Evolutionary conservation across 2,329 filamentous ascomycete genomes (phyloP).

Genomic region (Alternaria arborescens): DNA sequence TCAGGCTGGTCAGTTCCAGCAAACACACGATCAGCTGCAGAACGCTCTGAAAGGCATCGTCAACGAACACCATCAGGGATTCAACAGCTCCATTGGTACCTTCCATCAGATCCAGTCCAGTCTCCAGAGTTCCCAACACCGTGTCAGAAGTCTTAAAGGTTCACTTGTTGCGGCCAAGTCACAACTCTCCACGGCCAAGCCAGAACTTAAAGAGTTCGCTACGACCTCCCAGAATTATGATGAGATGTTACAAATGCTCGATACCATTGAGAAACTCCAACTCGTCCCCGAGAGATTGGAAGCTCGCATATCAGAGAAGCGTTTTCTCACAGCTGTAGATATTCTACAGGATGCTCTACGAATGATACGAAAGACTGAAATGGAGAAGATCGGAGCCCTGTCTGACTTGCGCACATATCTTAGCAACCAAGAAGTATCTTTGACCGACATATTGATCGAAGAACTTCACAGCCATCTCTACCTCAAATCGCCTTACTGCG

Average conservation of each 20-base stretch:
- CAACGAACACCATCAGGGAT: constrained; percentile 97
- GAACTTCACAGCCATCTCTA: constrained; percentile 97
- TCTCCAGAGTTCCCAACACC: constrained; percentile 86
- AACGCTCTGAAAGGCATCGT: constrained; percentile 92
- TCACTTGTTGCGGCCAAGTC: constrained; percentile 82
- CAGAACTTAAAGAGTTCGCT: constrained; percentile 89
- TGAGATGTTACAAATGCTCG: constrained; percentile 82
- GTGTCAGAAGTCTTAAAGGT: constrained; percentile 82
- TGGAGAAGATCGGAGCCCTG: constrained; percentile 90
- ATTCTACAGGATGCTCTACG: constrained; percentile 87
- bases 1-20: constrained; percentile 84
- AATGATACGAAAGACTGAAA: constrained; percentile 83
- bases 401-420: constrained; percentile 87
- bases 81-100: constrained; percentile 98
- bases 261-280: constrained; percentile 86
- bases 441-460: constrained; percentile 96
- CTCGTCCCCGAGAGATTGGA: constrained; percentile 91
- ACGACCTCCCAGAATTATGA: constrained; percentile 90
- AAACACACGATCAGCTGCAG: constrained; percentile 88
- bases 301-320: constrained; percentile 93
- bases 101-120: constrained; percentile 98
- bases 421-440: constrained; percentile 86
- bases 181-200: constrained; percentile 84
- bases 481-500: constrained; percentile 96
- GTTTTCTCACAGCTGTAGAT: constrained; percentile 91